Base-by-base conservation (phyloP, 2,329 filamentous ascomycete genomes). In the Pyricularia grisea region DNA sequence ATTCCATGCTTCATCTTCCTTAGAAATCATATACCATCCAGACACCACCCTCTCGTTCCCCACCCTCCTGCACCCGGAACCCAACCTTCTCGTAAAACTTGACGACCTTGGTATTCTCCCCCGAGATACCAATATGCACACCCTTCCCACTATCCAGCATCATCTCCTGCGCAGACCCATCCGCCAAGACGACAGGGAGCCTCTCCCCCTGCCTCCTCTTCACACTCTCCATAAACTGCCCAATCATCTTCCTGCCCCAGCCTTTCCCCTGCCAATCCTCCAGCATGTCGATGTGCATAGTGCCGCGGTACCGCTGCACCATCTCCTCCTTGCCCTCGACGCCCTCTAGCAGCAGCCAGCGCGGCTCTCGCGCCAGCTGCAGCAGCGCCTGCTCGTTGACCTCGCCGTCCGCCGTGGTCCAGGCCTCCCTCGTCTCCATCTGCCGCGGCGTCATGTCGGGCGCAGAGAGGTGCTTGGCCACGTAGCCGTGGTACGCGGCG, bases 241-340 rank as follows among this genome's bases (percentile, higher is more conserved):
- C 78, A 66, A 83, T 75, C 76, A 82, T 68, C 76, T 75, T 75
- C 69, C 77, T 73, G 4, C 83, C 83, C 81, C 81, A 84, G 1
- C 82, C 83, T 31, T 74, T 70, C 0, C 78, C 77, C 76, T 83
- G 81, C 72, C 74, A 81, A 69, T 69, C 73, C 31, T 77, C 77
- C 69, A 85, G 73, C 71, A 85, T 70, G 71, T 85, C 81, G 67
- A 85, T 82, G 74, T 85, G 83, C 82, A 85, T 79, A 69, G 81
- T 84, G 4, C 79, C 82, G 70, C 77, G 73, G 71, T 78, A 82
- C 67, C 71, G 72, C 27, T 72, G 69, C 20, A 74, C 76, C 65
- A 81, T 70, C 67, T 76, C 77, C 70, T 74, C 75, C 70, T 78
- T 80, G 50, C 75, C 78, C 63, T 77, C 74, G 6, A 76, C 68